These are phyloP conservation scores for Trichoderma endophyticum DNA, from an alignment of 2,329 filamentous ascomycete genomes.

Conservation along the genomic window DNA sequence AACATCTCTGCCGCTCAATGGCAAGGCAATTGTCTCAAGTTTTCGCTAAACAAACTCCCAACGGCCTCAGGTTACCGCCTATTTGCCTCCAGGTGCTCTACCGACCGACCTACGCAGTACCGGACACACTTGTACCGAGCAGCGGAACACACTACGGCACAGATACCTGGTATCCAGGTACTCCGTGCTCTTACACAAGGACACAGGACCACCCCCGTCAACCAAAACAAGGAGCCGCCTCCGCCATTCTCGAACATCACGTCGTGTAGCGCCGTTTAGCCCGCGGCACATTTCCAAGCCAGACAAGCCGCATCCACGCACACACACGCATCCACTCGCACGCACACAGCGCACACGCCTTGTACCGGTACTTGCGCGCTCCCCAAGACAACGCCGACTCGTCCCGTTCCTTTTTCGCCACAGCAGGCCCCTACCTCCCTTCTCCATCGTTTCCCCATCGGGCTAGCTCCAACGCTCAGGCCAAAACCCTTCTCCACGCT, in stretches of 20 bases:
- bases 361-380: not conserved
- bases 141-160: not conserved
- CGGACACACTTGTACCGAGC: not conserved
- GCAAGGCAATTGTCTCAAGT: not conserved
- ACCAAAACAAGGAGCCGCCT: not conserved
- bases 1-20: not conserved
- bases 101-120: not conserved
- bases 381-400: not conserved
- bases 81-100: not conserved
- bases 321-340: not conserved
- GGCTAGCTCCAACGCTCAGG: slow-evolving; percentile 1
- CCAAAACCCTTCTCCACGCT: slow-evolving; percentile 1
- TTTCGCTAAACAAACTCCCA: not conserved
- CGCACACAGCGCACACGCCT: not conserved
- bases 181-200: not conserved
- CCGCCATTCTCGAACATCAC: slow-evolving; percentile 8
- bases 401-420: slow-evolving; percentile 15
- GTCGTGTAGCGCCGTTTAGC: slow-evolving; percentile 5
- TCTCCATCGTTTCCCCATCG: slow-evolving; percentile 13
- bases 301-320: not conserved
- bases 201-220: not conserved
- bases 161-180: not conserved
- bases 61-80: not conserved
- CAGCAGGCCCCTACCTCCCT: not conserved
- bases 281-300: slow-evolving; percentile 4